These are phyloP conservation scores for Termitomyces sp. DNA, from an alignment of 768 basidiomycete genomes.

Conservation along the genomic window DNA sequence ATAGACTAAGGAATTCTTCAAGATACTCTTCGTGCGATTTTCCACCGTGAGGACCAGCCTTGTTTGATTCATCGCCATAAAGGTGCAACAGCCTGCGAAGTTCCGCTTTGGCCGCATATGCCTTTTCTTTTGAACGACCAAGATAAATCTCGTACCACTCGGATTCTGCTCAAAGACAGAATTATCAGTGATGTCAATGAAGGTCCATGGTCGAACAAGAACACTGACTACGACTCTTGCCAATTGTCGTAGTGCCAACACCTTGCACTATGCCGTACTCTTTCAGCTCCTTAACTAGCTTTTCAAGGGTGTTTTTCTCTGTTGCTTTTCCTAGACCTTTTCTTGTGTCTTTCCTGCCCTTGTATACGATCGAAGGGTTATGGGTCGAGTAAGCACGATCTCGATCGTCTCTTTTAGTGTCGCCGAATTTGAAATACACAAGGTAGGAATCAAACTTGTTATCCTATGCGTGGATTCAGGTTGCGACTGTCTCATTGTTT, in stretches of 20 bases:
- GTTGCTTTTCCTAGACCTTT: not conserved
- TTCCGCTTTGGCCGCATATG: not conserved
- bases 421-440: not conserved
- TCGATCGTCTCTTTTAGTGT: not conserved
- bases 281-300: not conserved
- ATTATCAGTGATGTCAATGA: not conserved
- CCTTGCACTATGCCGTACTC: not conserved
- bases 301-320: not conserved
- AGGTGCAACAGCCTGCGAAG: not conserved
- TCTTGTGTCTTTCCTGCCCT: not conserved
- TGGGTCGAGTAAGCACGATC: not conserved
- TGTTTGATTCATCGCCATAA: not conserved
- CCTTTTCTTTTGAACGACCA: not conserved
- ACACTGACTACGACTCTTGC: not conserved
- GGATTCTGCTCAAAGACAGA: not conserved
- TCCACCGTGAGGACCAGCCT: no score
- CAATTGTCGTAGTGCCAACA: not conserved
- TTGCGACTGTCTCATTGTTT: not conserved
- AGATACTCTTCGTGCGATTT: not conserved
- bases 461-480: not conserved
- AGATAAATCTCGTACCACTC: conserved; percentile 2
- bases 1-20: not conserved
- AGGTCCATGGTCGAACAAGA: not conserved
- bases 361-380: not conserved
- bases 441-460: not conserved